Evolutionary conservation across 164 flowering plant genomes (phyloP).

Genomic region (Berberis thunbergii): DNA sequence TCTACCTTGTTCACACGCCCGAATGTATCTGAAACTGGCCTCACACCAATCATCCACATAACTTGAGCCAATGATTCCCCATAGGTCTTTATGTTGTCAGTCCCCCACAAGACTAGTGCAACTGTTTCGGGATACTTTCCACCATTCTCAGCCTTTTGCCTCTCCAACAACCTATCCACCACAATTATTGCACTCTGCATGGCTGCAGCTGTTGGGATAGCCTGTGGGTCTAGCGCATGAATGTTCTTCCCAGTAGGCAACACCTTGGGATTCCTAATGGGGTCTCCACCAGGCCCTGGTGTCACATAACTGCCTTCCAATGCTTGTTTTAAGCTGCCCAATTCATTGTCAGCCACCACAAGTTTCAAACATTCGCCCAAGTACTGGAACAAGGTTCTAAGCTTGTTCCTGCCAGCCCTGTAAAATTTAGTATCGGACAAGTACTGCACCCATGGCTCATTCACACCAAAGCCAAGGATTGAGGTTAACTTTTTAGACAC

Average conservation of each 20-base stretch:
- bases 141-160: slow-evolving; percentile 92
- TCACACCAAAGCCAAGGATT: slow-evolving; percentile 78
- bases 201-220: slow-evolving; percentile 95
- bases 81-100: slow-evolving; percentile 95
- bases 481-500: slow-evolving; percentile 59
- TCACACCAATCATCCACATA: slow-evolving; percentile 92
- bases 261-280: slow-evolving; percentile 96
- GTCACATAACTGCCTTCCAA: slow-evolving; percentile 90
- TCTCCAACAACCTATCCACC: slow-evolving; percentile 84
- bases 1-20: slow-evolving; percentile 96
- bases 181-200: slow-evolving; percentile 91
- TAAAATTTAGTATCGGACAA: slow-evolving; percentile 69
- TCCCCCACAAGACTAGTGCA: slow-evolving; percentile 97
- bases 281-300: slow-evolving; percentile 99
- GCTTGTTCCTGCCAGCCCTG: slow-evolving; percentile 79
- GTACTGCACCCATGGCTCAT: slow-evolving; percentile 93
- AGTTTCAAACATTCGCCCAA: slow-evolving; percentile 83
- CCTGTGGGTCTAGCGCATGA: slow-evolving; percentile 94
- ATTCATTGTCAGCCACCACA: slow-evolving; percentile 87
- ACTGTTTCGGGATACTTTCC: slow-evolving; percentile 95
- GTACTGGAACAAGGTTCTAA: slow-evolving; percentile 60
- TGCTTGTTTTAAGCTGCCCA: slow-evolving; percentile 91
- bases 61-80: slow-evolving; percentile 97
- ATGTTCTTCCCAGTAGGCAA: slow-evolving; percentile 99
- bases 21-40: slow-evolving; percentile 76